Base-by-base conservation (phyloP, 2,329 filamentous ascomycete genomes). In the Epichloe sp. region DNA sequence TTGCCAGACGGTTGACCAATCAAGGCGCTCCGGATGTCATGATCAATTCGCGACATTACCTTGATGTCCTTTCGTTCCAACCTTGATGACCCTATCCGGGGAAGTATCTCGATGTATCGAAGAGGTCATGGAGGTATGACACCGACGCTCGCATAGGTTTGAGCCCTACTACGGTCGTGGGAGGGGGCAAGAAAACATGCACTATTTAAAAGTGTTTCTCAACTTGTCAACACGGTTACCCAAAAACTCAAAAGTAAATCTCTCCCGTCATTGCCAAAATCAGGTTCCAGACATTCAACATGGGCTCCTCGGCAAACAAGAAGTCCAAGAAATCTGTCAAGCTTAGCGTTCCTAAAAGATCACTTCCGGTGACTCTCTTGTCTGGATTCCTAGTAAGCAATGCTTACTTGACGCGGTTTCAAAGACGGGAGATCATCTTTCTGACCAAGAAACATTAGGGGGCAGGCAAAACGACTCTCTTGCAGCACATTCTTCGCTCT, bases 381-480 rank as follows among this genome's bases (percentile, higher is more conserved):
- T 68, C 65, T 2, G 65, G 65, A 0, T 68, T 68, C 26, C 43
- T 68, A 47, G 65, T 67, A 50, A 34, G 23, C 34, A 17, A 10
- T 17, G 5, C 34, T 11, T 5, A 23, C 31, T 17, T 36, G 19
- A 17, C 14, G 3, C 36, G 36, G 14, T n/a, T 38, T 8, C 36
- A 2, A 11, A 38, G 36, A 38, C 15, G 36, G 31, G 19, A 19
- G 31, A 19, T 10, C 52, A 21, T 53, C 14, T 3, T 23, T 14
- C n/a, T 46, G n/a, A 21, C 23, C 15, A 14, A n/a, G 14, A 17
- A 46, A 26, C 11, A 1, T 10, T 34, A 82, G 79, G 82, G 82
- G 11, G 78, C 80, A 44, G 84, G 84, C 1, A 87, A 87, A 62
- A 86, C 83, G 0, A 86, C 84, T 0, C 71, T 87, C 0, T 71